phyloP scores from a whole-genome alignment of 2,329 filamentous ascomycete species.

The Dothiorella sarmentorum region DNA sequence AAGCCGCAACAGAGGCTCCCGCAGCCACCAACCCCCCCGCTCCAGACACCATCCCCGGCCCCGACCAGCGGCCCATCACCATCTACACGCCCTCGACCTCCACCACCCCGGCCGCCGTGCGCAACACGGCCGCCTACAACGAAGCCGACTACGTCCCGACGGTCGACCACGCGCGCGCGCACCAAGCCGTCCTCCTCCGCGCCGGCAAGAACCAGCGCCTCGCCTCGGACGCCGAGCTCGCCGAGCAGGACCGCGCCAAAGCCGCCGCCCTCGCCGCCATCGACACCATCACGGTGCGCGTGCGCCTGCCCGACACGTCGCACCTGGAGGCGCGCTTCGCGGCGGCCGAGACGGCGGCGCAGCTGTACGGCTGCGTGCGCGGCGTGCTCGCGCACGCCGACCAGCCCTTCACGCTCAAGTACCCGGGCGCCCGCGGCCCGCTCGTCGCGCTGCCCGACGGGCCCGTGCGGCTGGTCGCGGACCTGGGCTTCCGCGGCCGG shows the following conservation, averaged over 20 bases:
- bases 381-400: constrained; percentile 63
- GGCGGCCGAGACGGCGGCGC: constrained; percentile 63
- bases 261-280: constrained; percentile 64
- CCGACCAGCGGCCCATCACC: constrained; percentile 52
- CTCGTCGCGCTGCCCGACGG: constrained; percentile 44
- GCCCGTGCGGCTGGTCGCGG: constrained; percentile 61
- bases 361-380: constrained; percentile 72
- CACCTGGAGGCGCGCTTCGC: constrained; percentile 70
- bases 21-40: constrained; percentile 21
- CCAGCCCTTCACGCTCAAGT: constrained; percentile 69
- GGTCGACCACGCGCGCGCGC: constrained; percentile 70
- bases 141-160: constrained; percentile 74
- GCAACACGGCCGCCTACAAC: constrained; percentile 60
- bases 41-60: constrained; percentile 21
- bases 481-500: constrained; percentile 66
- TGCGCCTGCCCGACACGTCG: constrained; percentile 85
- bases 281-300: constrained; percentile 65
- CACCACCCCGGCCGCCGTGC: constrained; percentile 72
- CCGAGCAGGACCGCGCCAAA: constrained; percentile 63
- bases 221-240: constrained; percentile 77
- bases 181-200: constrained; percentile 64
- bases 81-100: constrained; percentile 76
- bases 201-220: constrained; percentile 71
- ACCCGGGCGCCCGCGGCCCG: constrained; percentile 50
- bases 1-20: constrained; percentile 20